Evolutionary conservation across 306 rosid genomes (phyloP).

Genomic region (Malus fusca): DNA sequence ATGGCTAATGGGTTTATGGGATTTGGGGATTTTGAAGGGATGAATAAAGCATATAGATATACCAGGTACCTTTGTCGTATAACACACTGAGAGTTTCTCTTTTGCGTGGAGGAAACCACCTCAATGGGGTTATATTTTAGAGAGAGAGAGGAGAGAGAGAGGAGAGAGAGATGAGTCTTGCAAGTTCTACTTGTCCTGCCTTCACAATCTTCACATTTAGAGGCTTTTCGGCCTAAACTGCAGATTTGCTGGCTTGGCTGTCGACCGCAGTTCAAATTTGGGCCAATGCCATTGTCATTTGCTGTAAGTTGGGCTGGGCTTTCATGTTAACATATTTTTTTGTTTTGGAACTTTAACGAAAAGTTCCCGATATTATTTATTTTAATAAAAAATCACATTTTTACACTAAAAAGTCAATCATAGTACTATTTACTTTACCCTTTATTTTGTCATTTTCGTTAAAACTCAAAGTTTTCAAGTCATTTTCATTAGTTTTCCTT

Average conservation of each 20-base stretch:
- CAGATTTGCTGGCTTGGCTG: not conserved
- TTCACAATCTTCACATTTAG: not conserved
- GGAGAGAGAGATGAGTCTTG: constrained; percentile 1
- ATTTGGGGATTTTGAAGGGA: constrained; percentile 3
- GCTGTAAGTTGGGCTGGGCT: not conserved
- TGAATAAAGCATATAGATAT: constrained; percentile 16
- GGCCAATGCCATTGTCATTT: not conserved
- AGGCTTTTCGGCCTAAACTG: not conserved
- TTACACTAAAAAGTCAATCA: no score
- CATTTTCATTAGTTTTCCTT: no score
- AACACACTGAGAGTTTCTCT: constrained; percentile 24
- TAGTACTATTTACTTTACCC: no score
- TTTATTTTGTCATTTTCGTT: no score
- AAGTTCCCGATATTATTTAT: no score
- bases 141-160: not conserved
- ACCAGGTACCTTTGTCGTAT: constrained; percentile 26
- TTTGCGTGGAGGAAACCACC: constrained; percentile 57
- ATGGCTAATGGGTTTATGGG: not conserved
- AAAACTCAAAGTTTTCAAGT: no score
- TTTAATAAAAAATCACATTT: no score
- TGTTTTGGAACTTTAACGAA: no score
- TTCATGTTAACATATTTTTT: not conserved
- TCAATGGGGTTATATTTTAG: constrained; percentile 5
- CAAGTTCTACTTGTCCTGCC: not conserved
- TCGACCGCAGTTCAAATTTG: not conserved